Percentiles rank a stretch among this genome's conserved stretches.
phyloP scores from a whole-genome alignment of 140 eudicot genomes.

The Stevia rebaudiana region DNA sequence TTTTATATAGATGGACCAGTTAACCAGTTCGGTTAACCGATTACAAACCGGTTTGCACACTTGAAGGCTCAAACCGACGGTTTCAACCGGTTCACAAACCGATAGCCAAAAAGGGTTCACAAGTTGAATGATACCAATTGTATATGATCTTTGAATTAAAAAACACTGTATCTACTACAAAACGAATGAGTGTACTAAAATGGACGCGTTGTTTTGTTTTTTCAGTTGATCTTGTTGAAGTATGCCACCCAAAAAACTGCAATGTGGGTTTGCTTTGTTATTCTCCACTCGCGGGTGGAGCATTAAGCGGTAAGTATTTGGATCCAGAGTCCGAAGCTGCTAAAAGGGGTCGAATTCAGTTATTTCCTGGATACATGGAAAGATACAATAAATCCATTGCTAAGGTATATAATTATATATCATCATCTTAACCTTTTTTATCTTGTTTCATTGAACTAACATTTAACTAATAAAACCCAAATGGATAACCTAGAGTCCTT shows the following conservation, averaged over 20 bases:
- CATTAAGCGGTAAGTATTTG: slow-evolving; percentile 76
- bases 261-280: slow-evolving; percentile 87
- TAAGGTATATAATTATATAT: slow-evolving; percentile 51
- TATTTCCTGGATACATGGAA: slow-evolving; percentile 95
- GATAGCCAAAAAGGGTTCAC: no score
- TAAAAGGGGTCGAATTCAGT: slow-evolving; percentile 68
- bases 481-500: background rate
- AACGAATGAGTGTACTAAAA: background rate
- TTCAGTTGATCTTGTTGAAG: slow-evolving; percentile 96
- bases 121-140: background rate
- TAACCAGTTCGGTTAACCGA: no score
- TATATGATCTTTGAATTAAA: background rate
- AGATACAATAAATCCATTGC: slow-evolving; percentile 75
- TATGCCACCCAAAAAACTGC: slow-evolving; percentile 91
- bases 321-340: slow-evolving; percentile 81
- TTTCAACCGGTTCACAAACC: no score
- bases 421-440: background rate
- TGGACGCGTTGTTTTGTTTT: slow-evolving; percentile 8
- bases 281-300: slow-evolving; percentile 92
- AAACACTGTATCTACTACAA: background rate
- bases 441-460: background rate
- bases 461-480: background rate
- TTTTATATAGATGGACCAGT: no score
- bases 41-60: background rate
- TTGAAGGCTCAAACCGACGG: no score